These are phyloP conservation scores for Petunia secreta DNA, from an alignment of 257 asterid species.

Conservation along the genomic window DNA sequence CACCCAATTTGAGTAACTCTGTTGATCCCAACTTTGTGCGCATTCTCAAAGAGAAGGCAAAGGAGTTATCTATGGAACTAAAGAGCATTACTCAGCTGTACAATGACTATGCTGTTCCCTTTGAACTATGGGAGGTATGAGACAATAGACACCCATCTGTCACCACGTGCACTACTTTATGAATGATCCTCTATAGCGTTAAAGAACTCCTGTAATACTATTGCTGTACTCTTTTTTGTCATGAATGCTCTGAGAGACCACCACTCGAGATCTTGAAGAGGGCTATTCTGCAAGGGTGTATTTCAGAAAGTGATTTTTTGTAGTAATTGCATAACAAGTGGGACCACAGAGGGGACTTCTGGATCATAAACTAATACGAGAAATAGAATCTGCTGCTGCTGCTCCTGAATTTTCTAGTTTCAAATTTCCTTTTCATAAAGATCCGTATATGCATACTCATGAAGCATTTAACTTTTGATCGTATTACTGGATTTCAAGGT, in stretches of 20 bases:
- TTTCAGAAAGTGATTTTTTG: neutral
- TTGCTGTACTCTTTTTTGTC: neutral
- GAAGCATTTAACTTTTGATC: too few species aligned
- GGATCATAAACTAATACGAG: neutral
- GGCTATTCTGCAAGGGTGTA: neutral
- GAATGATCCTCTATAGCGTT: neutral
- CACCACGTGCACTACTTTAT: neutral
- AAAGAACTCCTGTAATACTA: neutral
- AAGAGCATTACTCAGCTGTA: constrained; percentile 90
- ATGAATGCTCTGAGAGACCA: neutral
- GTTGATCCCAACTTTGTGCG: constrained; percentile 40
- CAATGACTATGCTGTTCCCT: constrained; percentile 94
- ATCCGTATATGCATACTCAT: neutral
- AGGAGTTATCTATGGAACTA: constrained; percentile 81
- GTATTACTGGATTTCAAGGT: too few species aligned
- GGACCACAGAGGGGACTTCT: constrained; percentile 11
- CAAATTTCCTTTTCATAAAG: neutral
- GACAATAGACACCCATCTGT: constrained; percentile 3
- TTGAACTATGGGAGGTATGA: constrained; percentile 95
- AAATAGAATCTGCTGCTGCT: constrained; percentile 15
- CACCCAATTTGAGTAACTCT: constrained; percentile 43
- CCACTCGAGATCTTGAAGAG: neutral
- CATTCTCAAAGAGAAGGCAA: constrained; percentile 59
- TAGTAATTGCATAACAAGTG: constrained; percentile 13
- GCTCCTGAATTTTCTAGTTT: neutral